phyloP scores from a whole-genome alignment of 2,329 filamentous ascomycete genomes.

The Bipolaris sorokiniana region DNA sequence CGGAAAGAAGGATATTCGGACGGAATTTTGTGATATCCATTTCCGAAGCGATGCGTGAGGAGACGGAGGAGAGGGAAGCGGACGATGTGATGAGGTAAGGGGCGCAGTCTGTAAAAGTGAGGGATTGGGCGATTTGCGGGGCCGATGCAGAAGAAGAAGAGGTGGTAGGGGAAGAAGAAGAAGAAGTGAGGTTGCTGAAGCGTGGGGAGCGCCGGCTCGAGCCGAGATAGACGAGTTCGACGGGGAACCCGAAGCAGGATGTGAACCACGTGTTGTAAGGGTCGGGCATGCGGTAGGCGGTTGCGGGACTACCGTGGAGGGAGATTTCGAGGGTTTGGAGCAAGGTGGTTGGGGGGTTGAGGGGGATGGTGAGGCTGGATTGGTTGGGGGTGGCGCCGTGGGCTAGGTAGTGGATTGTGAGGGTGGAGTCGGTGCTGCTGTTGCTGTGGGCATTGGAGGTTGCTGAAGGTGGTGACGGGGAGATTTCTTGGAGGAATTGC shows the following conservation, averaged over 20 bases:
- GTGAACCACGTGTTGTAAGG: constrained; percentile 54
- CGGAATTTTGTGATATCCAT: constrained; percentile 57
- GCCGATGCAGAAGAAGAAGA: constrained; percentile 42
- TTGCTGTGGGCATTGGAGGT: not conserved
- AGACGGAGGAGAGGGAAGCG: constrained; percentile 72
- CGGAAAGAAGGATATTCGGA: constrained; percentile 54
- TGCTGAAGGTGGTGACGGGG: not conserved
- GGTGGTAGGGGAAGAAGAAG: constrained; percentile 25
- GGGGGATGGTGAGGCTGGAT: constrained; percentile 48
- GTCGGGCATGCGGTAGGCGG: constrained; percentile 52
- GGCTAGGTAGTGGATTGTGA: constrained; percentile 51
- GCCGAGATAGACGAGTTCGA: constrained; percentile 54
- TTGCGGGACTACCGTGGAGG: constrained; percentile 53
- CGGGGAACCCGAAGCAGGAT: constrained; percentile 52
- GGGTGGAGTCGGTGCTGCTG: constrained; percentile 16
- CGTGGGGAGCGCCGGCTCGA: constrained; percentile 50
- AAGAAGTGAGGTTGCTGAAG: constrained; percentile 31
- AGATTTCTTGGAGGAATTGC: constrained; percentile 50
- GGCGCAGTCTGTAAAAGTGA: constrained; percentile 77
- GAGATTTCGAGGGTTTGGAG: constrained; percentile 49
- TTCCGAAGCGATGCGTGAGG: constrained; percentile 35
- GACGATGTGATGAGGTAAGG: constrained; percentile 75
- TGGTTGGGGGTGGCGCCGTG: constrained; percentile 34
- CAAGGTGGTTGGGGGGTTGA: constrained; percentile 46
- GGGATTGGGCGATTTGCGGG: constrained; percentile 35